Conservation (phyloP, 805 yeast species). For the Barnettozyma botsteinii region DNA sequence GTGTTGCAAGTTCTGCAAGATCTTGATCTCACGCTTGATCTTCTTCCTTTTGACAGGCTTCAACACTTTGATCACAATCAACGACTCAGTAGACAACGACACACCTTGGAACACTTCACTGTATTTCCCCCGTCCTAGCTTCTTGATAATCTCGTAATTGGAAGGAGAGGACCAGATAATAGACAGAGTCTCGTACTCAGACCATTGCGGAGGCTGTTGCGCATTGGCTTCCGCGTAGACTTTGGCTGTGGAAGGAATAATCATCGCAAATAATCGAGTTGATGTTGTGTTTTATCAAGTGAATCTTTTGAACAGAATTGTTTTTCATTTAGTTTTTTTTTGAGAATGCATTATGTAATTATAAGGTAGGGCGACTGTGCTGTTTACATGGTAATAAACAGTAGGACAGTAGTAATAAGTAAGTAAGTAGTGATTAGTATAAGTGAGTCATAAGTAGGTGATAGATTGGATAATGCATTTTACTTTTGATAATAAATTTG, state of each 20-base stretch:
- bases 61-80: constrained; percentile 83
- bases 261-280: no score
- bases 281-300: no score
- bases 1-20: constrained; percentile 73
- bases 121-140: constrained; percentile 89
- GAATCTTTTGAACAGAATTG: no score
- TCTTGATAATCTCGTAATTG: constrained; percentile 78
- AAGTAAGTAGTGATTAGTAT: no score
- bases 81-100: constrained; percentile 50
- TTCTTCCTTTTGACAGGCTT: constrained; percentile 93
- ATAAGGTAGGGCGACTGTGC: no score
- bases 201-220: constrained; percentile 70
- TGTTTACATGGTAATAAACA: no score
- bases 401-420: no score
- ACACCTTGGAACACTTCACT: constrained; percentile 90
- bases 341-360: no score
- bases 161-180: constrained; percentile 82
- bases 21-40: constrained; percentile 85
- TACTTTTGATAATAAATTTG: neutral
- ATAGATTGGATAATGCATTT: no score
- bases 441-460: no score
- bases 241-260: constrained; percentile 50
- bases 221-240: constrained; percentile 81
- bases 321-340: no score
- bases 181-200: constrained; percentile 75